Base-by-base conservation (phyloP, 164 flowering plant species). In the Santalum album region DNA sequence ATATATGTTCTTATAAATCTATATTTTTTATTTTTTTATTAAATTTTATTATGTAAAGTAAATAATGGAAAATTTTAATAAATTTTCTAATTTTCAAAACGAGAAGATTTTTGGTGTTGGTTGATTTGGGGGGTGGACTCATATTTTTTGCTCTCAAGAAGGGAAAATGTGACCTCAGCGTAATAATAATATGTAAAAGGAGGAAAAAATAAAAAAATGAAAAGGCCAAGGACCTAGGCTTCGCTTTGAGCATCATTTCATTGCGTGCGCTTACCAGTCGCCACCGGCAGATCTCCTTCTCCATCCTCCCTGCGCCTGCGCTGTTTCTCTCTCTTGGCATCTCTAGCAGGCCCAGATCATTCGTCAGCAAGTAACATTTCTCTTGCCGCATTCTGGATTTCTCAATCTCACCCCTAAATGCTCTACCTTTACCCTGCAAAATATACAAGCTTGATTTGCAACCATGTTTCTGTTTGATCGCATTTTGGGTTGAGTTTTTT, bases 301-400 rank as follows among this genome's bases (percentile, higher is more conserved):
- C 21, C 42, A 14, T 9, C 45, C 21, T 42, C 20, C 1, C 20
- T 42, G 34, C 20, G 20, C 21, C 11, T 21, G 17, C 45, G 5
- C 21, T n/a, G 6, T 29, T 29, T 29, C 34, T 29, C 34, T 29
- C 34, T 29, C 34, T 29, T 9, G 34, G 7, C 45, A 39, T 45
- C 19, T 49, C 54, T 29, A 15, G 25, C 32, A 14, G 23, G 19
- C 54, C 26, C 49, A 35, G 38, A 59, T 53, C 58, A 38, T 36
- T 20, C 20, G 25, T 2, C 26, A 23, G 29, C 26, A 54, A 58
- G 69, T 65, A 59, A 22, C 21, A 23, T 36, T 17, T 36, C n/a
- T 21, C 52, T 25, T 18, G 1, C 16, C 2, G 16, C 7, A 36
- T 51, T 44, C 22, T 45, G 3, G 6, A 21, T 44, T 18, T 42